Conservation (phyloP, 2,329 filamentous ascomycete genomes). For the Chaetomiaceae sp. region DNA sequence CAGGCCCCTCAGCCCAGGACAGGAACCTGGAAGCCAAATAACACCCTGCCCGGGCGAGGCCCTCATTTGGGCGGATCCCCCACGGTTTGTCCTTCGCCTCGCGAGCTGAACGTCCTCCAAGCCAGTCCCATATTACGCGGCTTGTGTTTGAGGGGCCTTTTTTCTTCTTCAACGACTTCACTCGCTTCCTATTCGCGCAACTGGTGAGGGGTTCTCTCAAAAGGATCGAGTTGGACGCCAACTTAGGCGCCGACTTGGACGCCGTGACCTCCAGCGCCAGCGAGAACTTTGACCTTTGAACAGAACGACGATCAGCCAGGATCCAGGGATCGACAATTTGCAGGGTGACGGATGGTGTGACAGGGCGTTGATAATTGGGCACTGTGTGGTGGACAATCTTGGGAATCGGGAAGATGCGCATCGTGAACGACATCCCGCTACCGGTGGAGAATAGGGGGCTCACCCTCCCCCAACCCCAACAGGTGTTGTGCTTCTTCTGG, state of each 20-base stretch:
- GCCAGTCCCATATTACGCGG: too few species aligned
- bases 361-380: background rate
- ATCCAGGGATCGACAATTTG: too few species aligned
- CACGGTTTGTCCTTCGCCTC: background rate
- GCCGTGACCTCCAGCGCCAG: too few species aligned
- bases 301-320: too few species aligned
- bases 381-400: background rate
- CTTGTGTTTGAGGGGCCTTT: background rate
- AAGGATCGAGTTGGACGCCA: too few species aligned
- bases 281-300: too few species aligned
- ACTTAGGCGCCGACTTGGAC: too few species aligned
- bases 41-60: slow-evolving; percentile 4
- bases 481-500: background rate
- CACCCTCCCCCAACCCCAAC: too few species aligned
- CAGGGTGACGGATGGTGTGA: too few species aligned
- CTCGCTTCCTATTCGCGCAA: background rate
- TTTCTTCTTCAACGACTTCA: background rate
- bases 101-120: too few species aligned
- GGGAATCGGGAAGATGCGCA: background rate
- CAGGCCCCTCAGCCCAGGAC: slow-evolving; percentile 1
- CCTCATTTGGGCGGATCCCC: background rate
- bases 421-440: background rate
- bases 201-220: background rate
- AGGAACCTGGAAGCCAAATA: background rate
- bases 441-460: too few species aligned